Percentiles rank a stretch among this genome's conserved stretches.
These are phyloP conservation scores for Ceratocystiopsis brevicomis DNA, from an alignment of 2,329 filamentous ascomycete species.

Conservation along the genomic window DNA sequence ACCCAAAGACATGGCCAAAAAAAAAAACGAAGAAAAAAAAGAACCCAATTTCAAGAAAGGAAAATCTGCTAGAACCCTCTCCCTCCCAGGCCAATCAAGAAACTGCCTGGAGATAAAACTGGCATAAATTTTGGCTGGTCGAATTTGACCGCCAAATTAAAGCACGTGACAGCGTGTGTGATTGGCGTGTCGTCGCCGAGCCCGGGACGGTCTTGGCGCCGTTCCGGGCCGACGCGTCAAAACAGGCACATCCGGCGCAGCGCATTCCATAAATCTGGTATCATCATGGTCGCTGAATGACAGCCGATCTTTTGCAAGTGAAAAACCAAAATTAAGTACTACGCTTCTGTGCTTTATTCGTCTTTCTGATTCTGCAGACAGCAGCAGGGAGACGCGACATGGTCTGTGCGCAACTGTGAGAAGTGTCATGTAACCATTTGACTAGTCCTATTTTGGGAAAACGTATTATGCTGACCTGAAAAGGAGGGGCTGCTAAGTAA, in stretches of 20 bases:
- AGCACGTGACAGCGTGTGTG: constrained; percentile 9
- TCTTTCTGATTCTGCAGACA: neutral
- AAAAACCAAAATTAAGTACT: no score
- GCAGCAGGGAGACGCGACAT: constrained; percentile 7
- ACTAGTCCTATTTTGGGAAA: constrained; percentile 1
- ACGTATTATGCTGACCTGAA: no score
- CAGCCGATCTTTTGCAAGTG: neutral
- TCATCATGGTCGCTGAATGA: neutral
- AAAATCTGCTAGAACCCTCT: no score
- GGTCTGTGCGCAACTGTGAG: constrained; percentile 5
- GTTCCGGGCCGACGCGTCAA: constrained; percentile 4
- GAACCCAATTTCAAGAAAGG: no score
- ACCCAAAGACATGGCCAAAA: no score
- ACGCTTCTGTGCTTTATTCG: no score
- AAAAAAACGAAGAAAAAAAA: no score
- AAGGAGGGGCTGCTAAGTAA: no score
- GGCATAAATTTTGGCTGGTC: neutral
- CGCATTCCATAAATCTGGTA: neutral
- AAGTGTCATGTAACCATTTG: constrained; percentile 1
- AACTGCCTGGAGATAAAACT: neutral
- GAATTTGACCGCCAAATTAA: neutral
- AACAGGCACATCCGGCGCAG: neutral
- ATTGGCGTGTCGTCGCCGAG: constrained; percentile 3
- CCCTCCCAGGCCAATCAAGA: no score
- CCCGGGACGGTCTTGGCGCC: constrained; percentile 1